These are phyloP conservation scores for Escovopsis sp. DNA, from an alignment of 2,329 filamentous ascomycete genomes.

Conservation along the genomic window DNA sequence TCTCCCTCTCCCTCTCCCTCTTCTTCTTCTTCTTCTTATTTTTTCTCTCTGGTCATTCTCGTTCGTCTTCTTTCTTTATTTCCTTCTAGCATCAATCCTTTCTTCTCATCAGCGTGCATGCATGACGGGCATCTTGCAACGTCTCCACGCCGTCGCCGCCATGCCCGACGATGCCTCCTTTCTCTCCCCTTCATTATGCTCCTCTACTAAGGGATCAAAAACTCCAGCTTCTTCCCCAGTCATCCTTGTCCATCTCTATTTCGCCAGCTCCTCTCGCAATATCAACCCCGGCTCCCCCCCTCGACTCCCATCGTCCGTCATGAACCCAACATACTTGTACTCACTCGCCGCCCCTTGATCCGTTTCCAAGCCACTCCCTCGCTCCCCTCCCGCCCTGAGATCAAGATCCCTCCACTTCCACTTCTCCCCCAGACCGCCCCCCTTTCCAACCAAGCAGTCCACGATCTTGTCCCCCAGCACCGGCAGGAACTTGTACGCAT, in stretches of 20 bases:
- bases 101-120: background rate
- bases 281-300: constrained; percentile 33
- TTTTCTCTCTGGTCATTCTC: background rate
- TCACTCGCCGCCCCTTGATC: constrained; percentile 21
- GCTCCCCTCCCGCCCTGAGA: background rate
- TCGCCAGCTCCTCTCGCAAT: constrained; percentile 27
- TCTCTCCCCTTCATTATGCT: background rate
- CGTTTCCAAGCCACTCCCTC: constrained; percentile 14
- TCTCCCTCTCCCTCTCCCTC: background rate
- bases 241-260: background rate
- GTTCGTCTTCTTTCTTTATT: background rate
- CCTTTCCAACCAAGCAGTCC: constrained; percentile 35
- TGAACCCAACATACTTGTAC: constrained; percentile 24
- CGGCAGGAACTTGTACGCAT: constrained; percentile 56
- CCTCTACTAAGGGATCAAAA: too few relatives aligned
- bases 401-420: constrained; percentile 47
- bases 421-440: constrained; percentile 37
- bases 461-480: constrained; percentile 48
- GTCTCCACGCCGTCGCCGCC: background rate
- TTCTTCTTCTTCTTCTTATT: too few relatives aligned
- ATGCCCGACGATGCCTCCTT: background rate
- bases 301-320: constrained; percentile 39
- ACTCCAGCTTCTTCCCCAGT: background rate
- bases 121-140: background rate
- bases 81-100: background rate